Evolutionary conservation across 306 rosid species (phyloP), one percentile per base, ranked within the genome.

Genomic region (Delonix regia): DNA sequence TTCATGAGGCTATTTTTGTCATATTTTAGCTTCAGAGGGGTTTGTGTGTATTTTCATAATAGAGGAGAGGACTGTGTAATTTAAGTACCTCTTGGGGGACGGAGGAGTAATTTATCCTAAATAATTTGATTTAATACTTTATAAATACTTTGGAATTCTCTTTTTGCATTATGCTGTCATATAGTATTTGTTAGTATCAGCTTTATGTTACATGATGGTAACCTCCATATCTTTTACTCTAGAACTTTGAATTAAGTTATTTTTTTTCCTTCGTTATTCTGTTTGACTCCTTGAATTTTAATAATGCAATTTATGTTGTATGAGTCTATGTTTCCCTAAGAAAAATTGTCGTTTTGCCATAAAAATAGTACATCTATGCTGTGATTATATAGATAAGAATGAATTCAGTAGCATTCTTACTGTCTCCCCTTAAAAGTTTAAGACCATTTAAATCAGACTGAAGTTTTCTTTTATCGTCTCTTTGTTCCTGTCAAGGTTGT

Each of bases 401-500:
- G 34, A 71, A 16, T 77, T 51, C 65, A 33, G 18, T 18, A 44
- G 65, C 66, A 39, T 81, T 51, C 33, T 71, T 42, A 15, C 22
- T 66, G 28, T 47, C 55, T 45, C 55, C 24, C 38, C 76, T 38
- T 7, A 21, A 57, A 59, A 76, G 67, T 45, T 55, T 56, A 22
- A 52, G 11, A 30, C 33, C 42, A 25, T 67, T 75, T 74, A 67
- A 47, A 70, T 59, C 18, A 13, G 49, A 56, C 65, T 65, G 71
- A 57, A 66, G 33, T 51, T 76, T 77, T 75, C 74, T 36, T 75
- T 80, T 28, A 55, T 16, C 48, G n/a, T 71, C 59, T 64, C 66
- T 75, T 59, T 75, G 36, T 79, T 77, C 72, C 84, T 83, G 25
- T 56, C 44, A 77, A 95, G 99, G 98, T 95, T 85, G 99, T 93